Evolutionary conservation across 768 basidiomycete genomes (phyloP), one percentile per base, ranked within the genome.

Genomic region (Leccinum pellstonianum): DNA sequence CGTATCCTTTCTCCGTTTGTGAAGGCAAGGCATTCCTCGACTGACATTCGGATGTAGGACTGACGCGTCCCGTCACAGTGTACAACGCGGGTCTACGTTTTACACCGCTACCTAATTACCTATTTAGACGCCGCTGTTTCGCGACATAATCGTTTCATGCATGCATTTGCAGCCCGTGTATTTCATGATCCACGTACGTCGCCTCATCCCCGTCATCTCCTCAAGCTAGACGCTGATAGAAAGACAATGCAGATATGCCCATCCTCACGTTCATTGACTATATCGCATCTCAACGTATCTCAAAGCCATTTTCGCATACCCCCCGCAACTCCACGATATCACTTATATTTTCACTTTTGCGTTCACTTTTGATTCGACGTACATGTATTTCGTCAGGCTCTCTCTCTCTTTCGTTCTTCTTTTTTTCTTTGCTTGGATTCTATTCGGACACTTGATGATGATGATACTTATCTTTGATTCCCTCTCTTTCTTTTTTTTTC

Each of bases 121-220:
- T 67, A 72, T 59, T 61, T 66, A 73, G 61, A 60, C 54, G 15
- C 33, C 61, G n/a, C 58, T 52, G 63, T 66, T 66, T 54, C 43
- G 60, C 59, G 70, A 66, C 72, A 58, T 74, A 75, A 74, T 74
- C 59, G 48, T 51, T 52, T 53, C 23, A 58, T 55, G 50, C 63
- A 68, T 58, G 63, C 65, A 64, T 62, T 62, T 63, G 63, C 66
- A 63, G 64, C 61, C 62, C 62, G 56, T 73, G 70, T 70, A 74
- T 62, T 47, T 62, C 68, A 72, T 56, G 70, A 73, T 37, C 55
- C 62, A 62, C 68, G 63, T 69, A 59, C 43, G 72, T 60, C 50
- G 10, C 31, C 15, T 33, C 31, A 1, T 1, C 1, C 6, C 46
- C 12, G 3, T 37, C 27, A 31, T 53, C 10, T 31, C 29, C 14